These are phyloP conservation scores for Hirsutella rhossiliensis DNA, from an alignment of 2,329 filamentous ascomycete species.

Conservation along the genomic window DNA sequence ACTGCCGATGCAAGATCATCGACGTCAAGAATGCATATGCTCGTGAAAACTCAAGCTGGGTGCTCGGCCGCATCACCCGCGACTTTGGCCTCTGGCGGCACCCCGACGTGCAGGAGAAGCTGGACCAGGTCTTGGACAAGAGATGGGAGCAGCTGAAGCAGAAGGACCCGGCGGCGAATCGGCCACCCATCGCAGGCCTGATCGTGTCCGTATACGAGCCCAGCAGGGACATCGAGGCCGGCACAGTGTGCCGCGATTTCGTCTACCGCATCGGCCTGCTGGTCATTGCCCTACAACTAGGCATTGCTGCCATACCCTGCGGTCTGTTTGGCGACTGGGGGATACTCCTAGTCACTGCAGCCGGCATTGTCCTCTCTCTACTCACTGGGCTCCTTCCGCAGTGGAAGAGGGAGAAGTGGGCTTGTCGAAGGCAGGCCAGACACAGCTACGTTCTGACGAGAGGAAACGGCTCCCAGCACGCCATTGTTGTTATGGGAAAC, in stretches of 20 bases:
- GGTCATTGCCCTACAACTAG: conserved; percentile 17
- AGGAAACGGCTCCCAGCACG: conserved; percentile 28
- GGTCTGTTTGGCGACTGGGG: conserved; percentile 21
- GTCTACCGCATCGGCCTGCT: conserved; percentile 14
- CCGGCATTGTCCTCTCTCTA: conserved; percentile 23
- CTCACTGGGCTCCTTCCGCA: conserved; percentile 23
- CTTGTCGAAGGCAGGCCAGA: conserved; percentile 16
- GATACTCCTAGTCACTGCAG: conserved; percentile 25
- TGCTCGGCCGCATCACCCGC: conserved; percentile 28
- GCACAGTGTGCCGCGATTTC: conserved; percentile 9
- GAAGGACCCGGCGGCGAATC: conserved; percentile 1
- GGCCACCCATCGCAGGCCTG: conserved; percentile 12
- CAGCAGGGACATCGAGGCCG: not conserved
- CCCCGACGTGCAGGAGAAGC: conserved; percentile 5
- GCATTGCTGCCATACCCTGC: conserved; percentile 20
- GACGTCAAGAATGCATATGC: conserved; percentile 22
- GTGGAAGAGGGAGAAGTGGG: conserved; percentile 31
- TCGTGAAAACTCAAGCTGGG: conserved; percentile 26
- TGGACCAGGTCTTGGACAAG: conserved; percentile 4
- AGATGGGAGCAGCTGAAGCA: conserved; percentile 3
- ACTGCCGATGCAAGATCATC: conserved; percentile 20
- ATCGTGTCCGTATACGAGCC: conserved; percentile 14
- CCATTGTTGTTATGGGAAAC: conserved; percentile 22
- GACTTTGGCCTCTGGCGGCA: conserved; percentile 23
- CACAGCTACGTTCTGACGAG: conserved; percentile 22